Base-by-base conservation (phyloP, 305 asterid species). In the Rubia occidens region DNA sequence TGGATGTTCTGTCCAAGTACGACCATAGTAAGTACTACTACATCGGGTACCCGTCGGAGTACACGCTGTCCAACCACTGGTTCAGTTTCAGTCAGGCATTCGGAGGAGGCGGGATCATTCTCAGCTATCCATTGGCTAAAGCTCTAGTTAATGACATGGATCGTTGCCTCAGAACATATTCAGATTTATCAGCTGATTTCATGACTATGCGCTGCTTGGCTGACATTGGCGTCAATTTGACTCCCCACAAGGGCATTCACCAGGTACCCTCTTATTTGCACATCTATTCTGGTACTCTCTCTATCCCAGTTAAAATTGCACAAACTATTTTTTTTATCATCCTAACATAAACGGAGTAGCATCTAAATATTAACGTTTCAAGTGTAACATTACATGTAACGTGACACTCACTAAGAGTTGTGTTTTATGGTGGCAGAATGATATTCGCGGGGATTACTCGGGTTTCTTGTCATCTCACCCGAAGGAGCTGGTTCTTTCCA, bases 191-290 rank as follows among this genome's bases (percentile, higher is more conserved):
- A 32, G 4, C 35, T 32, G 35, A 32, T 32, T 32, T 32, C 35
- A 32, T 32, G 35, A 32, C 35, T 32, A 56, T 56, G 62, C 35
- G 35, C 17, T 56, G 62, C 62, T 21, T 56, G 9, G 62, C 62
- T 24, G 62, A 56, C 62, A 8, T 56, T 9, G 62, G 62, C 62
- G 62, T 56, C 3, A 10, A 56, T 21, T 11, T 56, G 6, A 56
- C 62, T 56, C 62, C 62, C 62, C 62, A 56, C 62, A 56, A 56
- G 35, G 62, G 62, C 13, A 4, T 56, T 8, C 62, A 56, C 62
- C 62, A 56, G 35, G 62, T 56, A 53, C 6, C 21, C 11, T 1
- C 35, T 32, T 32, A 32, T 32, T 3, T 32, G 4, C 0, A 32
- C 35, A 29, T 29, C 32, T 29, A 29, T 29, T 29, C 32, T 2